Evolutionary conservation across 2,329 filamentous ascomycete genomes (phyloP).

Genomic region (Phoma sp.): DNA sequence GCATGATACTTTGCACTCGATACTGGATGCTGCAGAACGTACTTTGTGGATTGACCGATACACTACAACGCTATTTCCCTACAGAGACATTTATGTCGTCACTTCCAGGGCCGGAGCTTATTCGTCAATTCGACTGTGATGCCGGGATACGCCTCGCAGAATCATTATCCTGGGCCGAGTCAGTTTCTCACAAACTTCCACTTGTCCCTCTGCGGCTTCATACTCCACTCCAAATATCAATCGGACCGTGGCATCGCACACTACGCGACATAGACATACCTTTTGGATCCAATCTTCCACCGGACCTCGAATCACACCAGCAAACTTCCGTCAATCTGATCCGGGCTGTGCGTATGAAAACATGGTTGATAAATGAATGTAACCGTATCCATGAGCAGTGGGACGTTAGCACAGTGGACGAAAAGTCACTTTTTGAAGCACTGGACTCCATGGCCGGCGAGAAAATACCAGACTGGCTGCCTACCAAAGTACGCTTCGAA

Average conservation of each 20-base stretch:
- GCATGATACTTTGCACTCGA: slow-evolving; percentile 32
- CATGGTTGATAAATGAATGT: slow-evolving; percentile 29
- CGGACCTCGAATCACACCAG: background rate
- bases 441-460: slow-evolving; percentile 37
- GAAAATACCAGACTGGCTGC: slow-evolving; percentile 39
- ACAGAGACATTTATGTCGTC: slow-evolving; percentile 20
- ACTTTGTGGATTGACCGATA: slow-evolving; percentile 36
- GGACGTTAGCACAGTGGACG: slow-evolving; percentile 29
- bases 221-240: slow-evolving; percentile 35
- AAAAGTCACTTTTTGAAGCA: slow-evolving; percentile 29
- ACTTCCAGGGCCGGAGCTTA: slow-evolving; percentile 24
- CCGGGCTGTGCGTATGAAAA: slow-evolving; percentile 32
- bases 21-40: slow-evolving; percentile 37
- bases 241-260: slow-evolving; percentile 36
- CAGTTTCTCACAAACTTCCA: slow-evolving; percentile 29
- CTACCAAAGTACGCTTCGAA: slow-evolving; percentile 36
- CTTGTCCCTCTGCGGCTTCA: slow-evolving; percentile 40
- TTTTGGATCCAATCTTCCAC: background rate
- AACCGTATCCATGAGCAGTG: slow-evolving; percentile 35
- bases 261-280: slow-evolving; percentile 15
- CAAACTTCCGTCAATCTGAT: slow-evolving; percentile 6
- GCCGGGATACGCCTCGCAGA: slow-evolving; percentile 32
- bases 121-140: slow-evolving; percentile 27
- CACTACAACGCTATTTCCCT: slow-evolving; percentile 34
- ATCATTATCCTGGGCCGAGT: slow-evolving; percentile 30